Evolutionary conservation across 2,329 filamentous ascomycete genomes (phyloP).

Genomic region (Monosporascus sp.): DNA sequence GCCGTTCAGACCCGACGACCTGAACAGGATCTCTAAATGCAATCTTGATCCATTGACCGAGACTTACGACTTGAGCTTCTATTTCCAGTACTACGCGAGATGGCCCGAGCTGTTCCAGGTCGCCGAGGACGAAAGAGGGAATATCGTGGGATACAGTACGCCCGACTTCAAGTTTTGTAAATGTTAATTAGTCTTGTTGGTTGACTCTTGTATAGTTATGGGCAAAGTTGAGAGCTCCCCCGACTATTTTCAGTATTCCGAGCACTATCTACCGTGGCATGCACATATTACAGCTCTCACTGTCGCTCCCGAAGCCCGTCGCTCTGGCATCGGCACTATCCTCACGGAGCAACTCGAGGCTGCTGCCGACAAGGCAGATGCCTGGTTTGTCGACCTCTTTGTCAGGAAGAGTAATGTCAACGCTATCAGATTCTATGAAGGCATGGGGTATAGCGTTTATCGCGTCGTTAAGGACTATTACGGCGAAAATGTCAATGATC

Average conservation of each 20-base stretch:
- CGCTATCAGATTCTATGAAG: conserved; percentile 83
- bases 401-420: conserved; percentile 83
- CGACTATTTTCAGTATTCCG: conserved; percentile 65
- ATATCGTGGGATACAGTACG: conserved; percentile 91
- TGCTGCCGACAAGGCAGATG: conserved; percentile 74
- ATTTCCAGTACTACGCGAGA: conserved; percentile 90
- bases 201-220: conserved; percentile 62
- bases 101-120: conserved; percentile 95
- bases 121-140: conserved; percentile 78
- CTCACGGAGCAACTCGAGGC: conserved; percentile 76
- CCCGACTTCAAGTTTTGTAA: conserved; percentile 10
- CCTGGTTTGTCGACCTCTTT: conserved; percentile 95
- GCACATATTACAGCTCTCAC: conserved; percentile 96
- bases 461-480: conserved; percentile 89
- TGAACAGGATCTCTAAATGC: conserved; percentile 86
- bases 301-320: conserved; percentile 78
- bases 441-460: conserved; percentile 88
- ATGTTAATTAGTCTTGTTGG: conserved; percentile 15
- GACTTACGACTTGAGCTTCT: conserved; percentile 93
- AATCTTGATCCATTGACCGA: conserved; percentile 97
- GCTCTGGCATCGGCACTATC: conserved; percentile 80
- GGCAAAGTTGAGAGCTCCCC: conserved; percentile 91
- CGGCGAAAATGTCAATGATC: conserved; percentile 69
- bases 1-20: conserved; percentile 75
- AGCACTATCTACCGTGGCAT: conserved; percentile 98